Base-by-base conservation (phyloP, 2,329 filamentous ascomycete genomes). In the Penicillium brevicompactum region DNA sequence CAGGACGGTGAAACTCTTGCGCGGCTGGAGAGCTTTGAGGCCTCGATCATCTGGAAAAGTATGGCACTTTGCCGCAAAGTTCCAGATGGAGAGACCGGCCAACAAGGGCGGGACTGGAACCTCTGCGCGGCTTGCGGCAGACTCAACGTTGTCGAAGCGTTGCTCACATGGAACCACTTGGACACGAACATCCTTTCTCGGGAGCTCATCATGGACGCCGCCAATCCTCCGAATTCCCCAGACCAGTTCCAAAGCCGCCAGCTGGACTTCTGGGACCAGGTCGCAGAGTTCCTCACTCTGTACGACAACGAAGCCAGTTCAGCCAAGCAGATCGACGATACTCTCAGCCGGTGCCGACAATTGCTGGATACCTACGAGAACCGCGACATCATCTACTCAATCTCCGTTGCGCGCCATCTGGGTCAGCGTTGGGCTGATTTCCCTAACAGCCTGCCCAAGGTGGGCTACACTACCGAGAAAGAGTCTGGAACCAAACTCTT, bases 381-480 rank as follows among this genome's bases (percentile, higher is more conserved):
- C 67, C 86, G 92, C 50, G 92, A 97, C 70, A 88, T 96, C 16
- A 84, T 97, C 53, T 96, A 96, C 74, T 94, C 90, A 0, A 88
- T 96, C 61, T 90, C 90, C 8, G 85, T 96, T 52, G 86, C 89
- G 14, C 86, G 91, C 24, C 86, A 92, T 59, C 80, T 92, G 47
- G 87, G 89, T 44, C 85, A 86, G 31, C 84, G 86, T 44, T 85
- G 82, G 67, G 82, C 83, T 13, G 78, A 85, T 10, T 83, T 82
- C 60, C 84, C 84, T 31, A 82, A 82, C 59, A 82, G 77, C 56
- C 78, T 81, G 22, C 76, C 83, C 7, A 72, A 75, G 44, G 82
- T 84, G 1, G 80, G 83, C 45, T 84, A 86, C 55, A 77, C 86
- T 5, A 86, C 88, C 66, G 88, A 90, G 72, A 82, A 80, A 43